Conservation (phyloP, 192 early-diverging fungal genomes). For the Coemansia sp. region DNA sequence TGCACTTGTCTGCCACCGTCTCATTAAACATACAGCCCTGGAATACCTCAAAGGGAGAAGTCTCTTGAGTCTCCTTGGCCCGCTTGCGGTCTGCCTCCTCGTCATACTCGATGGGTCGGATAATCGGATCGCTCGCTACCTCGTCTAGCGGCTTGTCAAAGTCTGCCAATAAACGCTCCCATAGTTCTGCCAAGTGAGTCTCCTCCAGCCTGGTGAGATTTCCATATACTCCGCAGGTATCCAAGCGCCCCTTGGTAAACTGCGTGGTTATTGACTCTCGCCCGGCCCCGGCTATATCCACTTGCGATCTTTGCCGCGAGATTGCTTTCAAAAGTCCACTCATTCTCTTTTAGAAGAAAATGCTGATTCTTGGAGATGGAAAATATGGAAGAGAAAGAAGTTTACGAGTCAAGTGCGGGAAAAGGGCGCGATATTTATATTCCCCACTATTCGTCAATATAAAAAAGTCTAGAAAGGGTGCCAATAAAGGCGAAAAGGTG, state of each 20-base stretch:
- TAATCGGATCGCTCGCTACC: constrained; percentile 33
- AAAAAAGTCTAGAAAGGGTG: background rate
- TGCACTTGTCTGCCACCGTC: constrained; percentile 30
- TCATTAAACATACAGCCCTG: constrained; percentile 51
- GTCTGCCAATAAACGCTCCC: constrained; percentile 45
- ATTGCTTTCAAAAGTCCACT: constrained; percentile 46
- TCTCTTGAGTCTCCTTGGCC: constrained; percentile 33
- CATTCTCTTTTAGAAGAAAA: too few relatives aligned
- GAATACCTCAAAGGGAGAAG: constrained; percentile 44
- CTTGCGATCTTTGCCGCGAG: constrained; percentile 35
- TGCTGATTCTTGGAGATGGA: background rate
- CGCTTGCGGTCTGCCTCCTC: constrained; percentile 30
- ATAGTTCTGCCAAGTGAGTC: constrained; percentile 44
- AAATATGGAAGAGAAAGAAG: background rate
- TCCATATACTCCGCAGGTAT: constrained; percentile 32
- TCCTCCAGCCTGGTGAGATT: constrained; percentile 39
- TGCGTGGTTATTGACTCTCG: constrained; percentile 47
- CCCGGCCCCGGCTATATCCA: constrained; percentile 27
- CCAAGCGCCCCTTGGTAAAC: constrained; percentile 45
- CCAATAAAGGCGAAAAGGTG: too few relatives aligned
- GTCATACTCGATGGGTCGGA: constrained; percentile 32
- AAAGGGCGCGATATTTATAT: too few relatives aligned
- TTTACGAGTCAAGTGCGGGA: background rate
- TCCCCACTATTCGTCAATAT: too few relatives aligned
- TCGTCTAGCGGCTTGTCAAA: constrained; percentile 46